Base-by-base conservation (phyloP, 2,329 filamentous ascomycete genomes). In the Arthroderma sp. region DNA sequence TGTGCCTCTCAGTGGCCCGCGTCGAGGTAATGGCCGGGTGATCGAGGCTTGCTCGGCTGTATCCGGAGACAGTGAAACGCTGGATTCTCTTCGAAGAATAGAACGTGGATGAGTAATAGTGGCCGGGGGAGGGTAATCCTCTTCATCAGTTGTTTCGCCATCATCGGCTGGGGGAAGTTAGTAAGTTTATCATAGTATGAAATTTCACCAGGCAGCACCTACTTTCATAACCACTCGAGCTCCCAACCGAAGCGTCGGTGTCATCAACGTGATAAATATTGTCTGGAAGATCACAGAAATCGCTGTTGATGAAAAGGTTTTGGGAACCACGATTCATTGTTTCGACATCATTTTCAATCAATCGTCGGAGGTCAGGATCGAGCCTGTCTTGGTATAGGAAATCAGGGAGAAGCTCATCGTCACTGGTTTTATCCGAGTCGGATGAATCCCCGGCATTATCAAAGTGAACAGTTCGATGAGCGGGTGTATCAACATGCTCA, bases 361-460 rank as follows among this genome's bases (percentile, higher is more conserved):
- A 79, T 36, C 77, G 75, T 50, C 82, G 81, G 56, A 89, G 78
- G 42, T 73, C 72, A 4, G 82, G 80, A 53, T 86, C 83, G 4
- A 89, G 70, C 10, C 76, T 73, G 56, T 78, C 81, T 61, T 87
- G 82, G 41, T 83, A 78, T 46, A 88, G 71, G 60, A 89, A 89
- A 47, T 89, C 79, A 57, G 87, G 79, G 1, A 83, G 81, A 49
- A 85, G 85, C 50, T 86, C 75, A 50, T 79, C 74, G 47, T 78
- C 73, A 11, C 59, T 62, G 45, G 62, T 60, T 1, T 61, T 63
- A 33, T 62, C 59, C 33, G 75, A 82, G 53, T 85, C 81, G 46
- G 81, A 64, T 9, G 62, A 52, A 33, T 71, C 75, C 42, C 80
- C 78, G 43, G 77, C 79, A 2, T 74, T 76, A 48, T 80, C 75